phyloP scores from a whole-genome alignment of 768 basidiomycete genomes.

The Sutorius australiensis region DNA sequence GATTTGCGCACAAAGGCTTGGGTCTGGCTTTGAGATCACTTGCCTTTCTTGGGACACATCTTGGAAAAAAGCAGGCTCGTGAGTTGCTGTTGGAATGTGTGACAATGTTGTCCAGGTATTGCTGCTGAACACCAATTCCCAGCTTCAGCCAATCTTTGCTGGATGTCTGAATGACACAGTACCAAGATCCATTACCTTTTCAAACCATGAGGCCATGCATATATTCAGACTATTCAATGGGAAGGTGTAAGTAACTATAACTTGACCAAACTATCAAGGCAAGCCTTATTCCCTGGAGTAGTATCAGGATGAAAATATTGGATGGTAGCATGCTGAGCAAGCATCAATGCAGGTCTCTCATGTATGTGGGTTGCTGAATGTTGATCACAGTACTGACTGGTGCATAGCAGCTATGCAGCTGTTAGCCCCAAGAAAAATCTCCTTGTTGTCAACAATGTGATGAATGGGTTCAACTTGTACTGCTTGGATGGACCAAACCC shows the following conservation, averaged over 20 bases:
- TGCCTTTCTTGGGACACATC: background rate
- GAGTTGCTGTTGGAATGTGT: background rate
- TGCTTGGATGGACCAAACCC: no score
- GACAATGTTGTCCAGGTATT: slow-evolving; percentile 9
- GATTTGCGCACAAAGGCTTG: background rate
- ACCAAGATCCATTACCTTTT: slow-evolving; percentile 3
- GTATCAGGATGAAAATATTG: no score
- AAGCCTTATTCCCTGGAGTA: no score
- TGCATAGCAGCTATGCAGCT: no score
- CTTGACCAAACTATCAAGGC: no score
- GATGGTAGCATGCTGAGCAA: no score
- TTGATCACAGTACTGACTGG: no score
- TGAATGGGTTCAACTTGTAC: no score
- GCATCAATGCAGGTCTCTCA: no score
- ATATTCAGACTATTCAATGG: slow-evolving; percentile 9
- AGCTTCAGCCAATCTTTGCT: slow-evolving; percentile 5
- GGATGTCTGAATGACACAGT: slow-evolving; percentile 2
- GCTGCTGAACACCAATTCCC: background rate
- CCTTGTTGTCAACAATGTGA: no score
- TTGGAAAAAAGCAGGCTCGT: background rate
- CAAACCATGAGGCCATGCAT: background rate
- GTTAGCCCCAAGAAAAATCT: no score
- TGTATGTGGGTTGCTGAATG: no score
- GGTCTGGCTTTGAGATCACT: background rate
- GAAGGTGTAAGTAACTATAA: slow-evolving; percentile 6